phyloP scores from a whole-genome alignment of 2,329 filamentous ascomycete species.

The Colletotrichum spinosum region DNA sequence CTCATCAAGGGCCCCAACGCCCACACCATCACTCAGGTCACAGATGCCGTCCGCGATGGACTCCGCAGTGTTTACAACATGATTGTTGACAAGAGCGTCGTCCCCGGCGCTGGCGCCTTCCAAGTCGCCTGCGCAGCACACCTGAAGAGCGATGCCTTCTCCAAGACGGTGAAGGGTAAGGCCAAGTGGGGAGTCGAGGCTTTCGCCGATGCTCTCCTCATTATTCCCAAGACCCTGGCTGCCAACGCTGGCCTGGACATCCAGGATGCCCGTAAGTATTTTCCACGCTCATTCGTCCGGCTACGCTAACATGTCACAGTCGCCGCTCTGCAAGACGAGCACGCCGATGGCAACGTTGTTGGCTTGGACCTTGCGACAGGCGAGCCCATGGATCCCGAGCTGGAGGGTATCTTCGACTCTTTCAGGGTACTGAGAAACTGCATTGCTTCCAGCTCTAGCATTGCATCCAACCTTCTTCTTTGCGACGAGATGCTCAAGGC shows the following conservation, averaged over 20 bases:
- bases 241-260: slow-evolving; percentile 97
- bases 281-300: slow-evolving; percentile 6
- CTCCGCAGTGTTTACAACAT: slow-evolving; percentile 98
- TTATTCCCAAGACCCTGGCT: slow-evolving; percentile 97
- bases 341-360: slow-evolving; percentile 84
- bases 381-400: slow-evolving; percentile 92
- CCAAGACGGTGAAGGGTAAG: slow-evolving; percentile 95
- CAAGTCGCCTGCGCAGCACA: slow-evolving; percentile 93
- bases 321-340: slow-evolving; percentile 87
- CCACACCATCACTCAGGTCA: slow-evolving; percentile 97
- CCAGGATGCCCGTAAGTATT: slow-evolving; percentile 86
- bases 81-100: slow-evolving; percentile 97
- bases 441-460: slow-evolving; percentile 92
- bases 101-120: slow-evolving; percentile 94
- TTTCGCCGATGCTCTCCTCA: slow-evolving; percentile 92
- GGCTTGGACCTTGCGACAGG: slow-evolving; percentile 89
- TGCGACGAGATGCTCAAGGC: slow-evolving; percentile 99
- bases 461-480: slow-evolving; percentile 92
- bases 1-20: slow-evolving; percentile 98
- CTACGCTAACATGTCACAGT: slow-evolving; percentile 62
- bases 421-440: slow-evolving; percentile 95
- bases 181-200: slow-evolving; percentile 95
- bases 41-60: slow-evolving; percentile 94
- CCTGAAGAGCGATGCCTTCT: slow-evolving; percentile 86
- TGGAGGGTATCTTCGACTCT: slow-evolving; percentile 94